A percentile compares a stretch with the other conserved stretches of the same genome.
Evolutionary conservation across 345 rosid genomes (phyloP).

Genomic region (Moricandia arvensis): DNA sequence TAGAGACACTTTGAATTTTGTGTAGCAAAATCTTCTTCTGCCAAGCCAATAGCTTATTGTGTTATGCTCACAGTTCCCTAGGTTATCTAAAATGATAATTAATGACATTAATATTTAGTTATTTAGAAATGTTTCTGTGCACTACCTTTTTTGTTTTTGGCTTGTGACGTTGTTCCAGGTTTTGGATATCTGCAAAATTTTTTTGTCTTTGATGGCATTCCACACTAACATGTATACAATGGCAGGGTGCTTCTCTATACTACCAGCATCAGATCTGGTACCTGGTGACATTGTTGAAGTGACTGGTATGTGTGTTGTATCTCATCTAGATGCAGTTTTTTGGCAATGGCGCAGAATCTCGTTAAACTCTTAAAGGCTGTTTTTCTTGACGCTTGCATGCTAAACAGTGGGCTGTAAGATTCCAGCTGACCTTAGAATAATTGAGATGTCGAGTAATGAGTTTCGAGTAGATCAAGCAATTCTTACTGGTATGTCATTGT

Average conservation of each 20-base stretch:
- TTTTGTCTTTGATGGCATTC: constrained; percentile 12
- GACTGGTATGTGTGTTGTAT: constrained; percentile 51
- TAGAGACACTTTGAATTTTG: constrained; percentile 3
- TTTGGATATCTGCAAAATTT: constrained; percentile 17
- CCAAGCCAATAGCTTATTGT: constrained; percentile 2
- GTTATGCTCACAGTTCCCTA: constrained; percentile 3
- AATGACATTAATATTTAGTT: background rate
- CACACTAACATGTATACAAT: constrained; percentile 21
- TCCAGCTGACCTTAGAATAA: constrained; percentile 97
- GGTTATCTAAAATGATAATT: background rate
- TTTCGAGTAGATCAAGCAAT: constrained; percentile 98
- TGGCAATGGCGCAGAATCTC: background rate
- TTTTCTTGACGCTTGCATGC: constrained; percentile 27
- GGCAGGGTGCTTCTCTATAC: constrained; percentile 95
- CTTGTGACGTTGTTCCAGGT: background rate
- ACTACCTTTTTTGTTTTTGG: background rate
- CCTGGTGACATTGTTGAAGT: constrained; percentile 98
- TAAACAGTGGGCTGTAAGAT: constrained; percentile 90
- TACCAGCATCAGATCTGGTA: constrained; percentile 93
- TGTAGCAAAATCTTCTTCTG: constrained; percentile 9
- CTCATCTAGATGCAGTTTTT: constrained; percentile 7
- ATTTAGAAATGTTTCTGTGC: background rate
- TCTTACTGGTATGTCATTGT: constrained; percentile 69
- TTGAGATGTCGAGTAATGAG: constrained; percentile 87
- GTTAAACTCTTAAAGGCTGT: constrained; percentile 10